These are phyloP conservation scores for Diaporthe citrichinensis DNA, from an alignment of 2,329 filamentous ascomycete species.

Conservation along the genomic window DNA sequence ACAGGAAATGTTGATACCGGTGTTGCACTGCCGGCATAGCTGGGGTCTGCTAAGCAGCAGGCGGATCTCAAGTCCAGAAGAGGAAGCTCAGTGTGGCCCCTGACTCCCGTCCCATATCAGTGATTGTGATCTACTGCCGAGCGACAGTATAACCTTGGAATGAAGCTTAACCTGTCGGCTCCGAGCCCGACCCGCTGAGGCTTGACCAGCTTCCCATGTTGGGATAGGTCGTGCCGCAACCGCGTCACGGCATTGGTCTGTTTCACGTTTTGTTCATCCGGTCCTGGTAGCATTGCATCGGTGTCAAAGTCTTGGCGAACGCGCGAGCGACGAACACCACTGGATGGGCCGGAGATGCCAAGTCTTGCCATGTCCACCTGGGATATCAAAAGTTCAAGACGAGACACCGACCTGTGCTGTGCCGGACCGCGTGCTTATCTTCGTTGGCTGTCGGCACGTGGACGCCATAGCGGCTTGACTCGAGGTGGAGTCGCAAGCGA, in stretches of 20 bases:
- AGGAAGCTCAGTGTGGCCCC: slow-evolving; percentile 10
- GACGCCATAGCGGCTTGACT: slow-evolving; percentile 15
- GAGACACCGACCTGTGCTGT: slow-evolving; percentile 8
- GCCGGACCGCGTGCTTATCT: slow-evolving; percentile 32
- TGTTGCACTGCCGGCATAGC: slow-evolving; percentile 10
- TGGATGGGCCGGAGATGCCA: slow-evolving; percentile 23
- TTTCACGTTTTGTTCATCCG: slow-evolving; percentile 32
- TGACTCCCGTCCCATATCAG: slow-evolving; percentile 13
- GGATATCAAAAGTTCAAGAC: slow-evolving; percentile 14
- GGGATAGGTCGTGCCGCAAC: slow-evolving; percentile 30
- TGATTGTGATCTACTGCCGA: slow-evolving; percentile 26
- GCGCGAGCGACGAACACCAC: not conserved
- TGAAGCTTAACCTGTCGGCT: slow-evolving; percentile 29
- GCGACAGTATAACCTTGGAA: slow-evolving; percentile 27
- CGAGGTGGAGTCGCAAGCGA: slow-evolving; percentile 26
- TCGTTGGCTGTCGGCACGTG: slow-evolving; percentile 33
- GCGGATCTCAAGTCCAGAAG: slow-evolving; percentile 7
- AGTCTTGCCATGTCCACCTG: slow-evolving; percentile 28
- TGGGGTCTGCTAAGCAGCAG: slow-evolving; percentile 8
- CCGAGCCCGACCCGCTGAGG: slow-evolving; percentile 21
- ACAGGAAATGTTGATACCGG: not conserved
- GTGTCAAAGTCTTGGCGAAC: slow-evolving; percentile 34
- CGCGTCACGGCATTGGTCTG: slow-evolving; percentile 30
- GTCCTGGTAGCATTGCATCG: slow-evolving; percentile 28
- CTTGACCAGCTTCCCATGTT: slow-evolving; percentile 30